phyloP scores from a whole-genome alignment of 108 stramenopile species.

The Nitzschia inconspicua region DNA sequence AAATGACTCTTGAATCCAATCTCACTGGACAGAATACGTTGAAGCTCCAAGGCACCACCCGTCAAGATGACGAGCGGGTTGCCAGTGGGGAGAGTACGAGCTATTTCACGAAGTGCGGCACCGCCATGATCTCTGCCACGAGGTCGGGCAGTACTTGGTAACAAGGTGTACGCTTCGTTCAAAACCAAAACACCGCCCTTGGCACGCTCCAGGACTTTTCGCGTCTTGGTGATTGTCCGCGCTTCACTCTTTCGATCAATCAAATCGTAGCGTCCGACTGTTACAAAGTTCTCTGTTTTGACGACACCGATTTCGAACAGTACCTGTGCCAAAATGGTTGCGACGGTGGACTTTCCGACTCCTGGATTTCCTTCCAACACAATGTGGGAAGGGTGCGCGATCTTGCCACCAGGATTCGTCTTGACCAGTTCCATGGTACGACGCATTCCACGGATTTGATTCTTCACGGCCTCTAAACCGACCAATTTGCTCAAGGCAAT shows the following conservation, averaged over 20 bases:
- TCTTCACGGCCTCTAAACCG: conserved; percentile 77
- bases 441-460: conserved; percentile 80
- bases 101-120: conserved; percentile 74
- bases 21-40: conserved; percentile 69
- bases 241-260: conserved; percentile 78
- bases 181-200: conserved; percentile 77
- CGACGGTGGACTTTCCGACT: conserved; percentile 85
- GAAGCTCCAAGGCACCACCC: conserved; percentile 68
- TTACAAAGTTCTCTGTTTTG: conserved; percentile 47
- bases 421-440: conserved; percentile 71
- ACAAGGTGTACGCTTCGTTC: conserved; percentile 78
- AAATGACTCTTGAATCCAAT: conserved; percentile 82
- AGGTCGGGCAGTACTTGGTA: conserved; percentile 75
- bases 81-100: conserved; percentile 50
- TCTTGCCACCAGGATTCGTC: conserved; percentile 24
- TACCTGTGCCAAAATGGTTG: conserved; percentile 62
- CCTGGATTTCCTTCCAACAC: conserved; percentile 90
- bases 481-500: conserved; percentile 55
- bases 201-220: conserved; percentile 60
- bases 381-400: conserved; percentile 58
- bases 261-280: conserved; percentile 61
- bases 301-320: conserved; percentile 77
- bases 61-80: conserved; percentile 77
- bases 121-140: conserved; percentile 81
- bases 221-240: conserved; percentile 72